Percentiles rank a stretch among this genome's conserved stretches.
Evolutionary conservation across 2,329 filamentous ascomycete genomes (phyloP).

Genomic region (Arthroderma sp.): DNA sequence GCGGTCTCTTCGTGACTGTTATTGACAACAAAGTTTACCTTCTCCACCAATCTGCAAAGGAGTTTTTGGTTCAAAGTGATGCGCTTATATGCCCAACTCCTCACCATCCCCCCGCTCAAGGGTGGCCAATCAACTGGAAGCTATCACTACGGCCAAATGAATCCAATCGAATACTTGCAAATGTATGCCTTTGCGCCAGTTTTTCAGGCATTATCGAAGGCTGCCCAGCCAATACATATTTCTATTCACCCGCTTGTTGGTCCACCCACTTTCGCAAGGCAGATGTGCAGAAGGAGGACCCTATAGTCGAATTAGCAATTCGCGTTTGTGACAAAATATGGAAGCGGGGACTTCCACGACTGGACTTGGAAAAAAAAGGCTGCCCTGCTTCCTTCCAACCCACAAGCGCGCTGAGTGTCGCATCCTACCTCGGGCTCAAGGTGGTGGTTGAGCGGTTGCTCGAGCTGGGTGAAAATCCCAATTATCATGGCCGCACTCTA

Average conservation of each 20-base stretch:
- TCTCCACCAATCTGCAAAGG: constrained; percentile 29
- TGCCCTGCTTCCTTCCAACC: background rate
- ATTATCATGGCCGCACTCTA: too few species aligned
- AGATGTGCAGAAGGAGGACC: background rate
- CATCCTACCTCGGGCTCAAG: constrained; percentile 6
- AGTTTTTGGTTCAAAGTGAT: constrained; percentile 20
- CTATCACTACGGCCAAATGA: background rate
- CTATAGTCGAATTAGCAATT: background rate
- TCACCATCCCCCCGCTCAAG: background rate
- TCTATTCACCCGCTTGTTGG: background rate
- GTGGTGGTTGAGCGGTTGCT: constrained; percentile 1
- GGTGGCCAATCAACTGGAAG: background rate
- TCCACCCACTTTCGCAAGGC: background rate
- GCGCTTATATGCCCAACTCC: too few species aligned
- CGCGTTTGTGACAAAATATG: background rate
- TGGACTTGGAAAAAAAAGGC: background rate
- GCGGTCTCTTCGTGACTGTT: constrained; percentile 27
- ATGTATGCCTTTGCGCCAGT: background rate
- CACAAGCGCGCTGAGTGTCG: background rate
- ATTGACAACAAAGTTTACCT: constrained; percentile 23
- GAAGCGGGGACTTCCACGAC: background rate
- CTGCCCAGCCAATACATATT: background rate
- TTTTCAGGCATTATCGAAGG: background rate
- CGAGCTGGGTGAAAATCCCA: background rate
- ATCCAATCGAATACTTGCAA: background rate